These are phyloP conservation scores for Tylopilus sp. DNA, from an alignment of 768 basidiomycete genomes.

Conservation along the genomic window DNA sequence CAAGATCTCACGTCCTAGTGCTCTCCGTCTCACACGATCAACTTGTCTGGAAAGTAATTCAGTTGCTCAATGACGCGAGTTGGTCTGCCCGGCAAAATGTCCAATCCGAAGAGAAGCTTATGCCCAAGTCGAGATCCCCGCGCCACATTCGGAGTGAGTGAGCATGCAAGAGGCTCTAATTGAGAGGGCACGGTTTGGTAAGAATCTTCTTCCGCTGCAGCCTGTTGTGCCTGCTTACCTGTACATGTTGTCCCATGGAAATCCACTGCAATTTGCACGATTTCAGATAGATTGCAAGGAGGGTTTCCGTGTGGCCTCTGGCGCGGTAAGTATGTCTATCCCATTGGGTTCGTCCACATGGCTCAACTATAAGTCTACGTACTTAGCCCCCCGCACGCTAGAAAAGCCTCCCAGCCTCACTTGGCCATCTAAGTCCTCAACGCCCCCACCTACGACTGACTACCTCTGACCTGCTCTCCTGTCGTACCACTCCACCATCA, in stretches of 20 bases:
- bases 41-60: too few species aligned
- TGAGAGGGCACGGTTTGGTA: conserved; percentile 27
- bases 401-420: conserved; percentile 19
- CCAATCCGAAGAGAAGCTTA: conserved; percentile 2
- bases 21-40: not conserved
- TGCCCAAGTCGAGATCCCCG: conserved; percentile 7
- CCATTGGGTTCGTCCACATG: conserved; percentile 22
- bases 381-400: conserved; percentile 10
- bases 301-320: conserved; percentile 13
- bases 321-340: conserved; percentile 11
- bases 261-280: conserved; percentile 28
- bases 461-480: not conserved
- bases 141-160: conserved; percentile 2
- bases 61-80: too few species aligned
- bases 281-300: conserved; percentile 31
- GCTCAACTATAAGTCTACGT: conserved; percentile 6
- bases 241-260: conserved; percentile 23
- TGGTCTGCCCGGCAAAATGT: conserved; percentile 6
- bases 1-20: too few species aligned
- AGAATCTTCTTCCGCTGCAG: conserved; percentile 11
- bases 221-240: conserved; percentile 11
- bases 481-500: conserved; percentile 5
- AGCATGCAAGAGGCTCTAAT: conserved; percentile 2
- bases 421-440: not conserved
- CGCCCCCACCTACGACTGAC: not conserved